These are phyloP conservation scores for Cystobasidium onofrii DNA, from an alignment of 768 basidiomycete genomes.

Conservation along the genomic window DNA sequence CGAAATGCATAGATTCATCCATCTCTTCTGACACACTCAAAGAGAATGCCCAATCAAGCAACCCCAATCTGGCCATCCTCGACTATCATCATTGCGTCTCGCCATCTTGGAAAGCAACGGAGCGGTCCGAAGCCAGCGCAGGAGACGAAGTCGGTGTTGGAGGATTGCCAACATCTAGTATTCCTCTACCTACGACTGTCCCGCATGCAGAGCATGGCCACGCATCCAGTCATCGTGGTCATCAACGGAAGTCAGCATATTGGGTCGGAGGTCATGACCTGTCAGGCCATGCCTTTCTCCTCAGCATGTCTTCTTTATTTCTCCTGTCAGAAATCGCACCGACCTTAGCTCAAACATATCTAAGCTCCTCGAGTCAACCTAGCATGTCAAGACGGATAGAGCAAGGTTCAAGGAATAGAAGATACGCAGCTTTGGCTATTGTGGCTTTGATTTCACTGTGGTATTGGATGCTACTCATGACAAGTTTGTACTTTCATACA, in stretches of 20 bases:
- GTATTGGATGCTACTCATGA: slow-evolving; percentile 68
- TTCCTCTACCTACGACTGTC: not conserved
- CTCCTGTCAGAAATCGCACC: slow-evolving; percentile 65
- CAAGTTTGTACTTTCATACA: slow-evolving; percentile 82
- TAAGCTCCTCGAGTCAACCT: not conserved
- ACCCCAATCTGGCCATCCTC: slow-evolving; percentile 9
- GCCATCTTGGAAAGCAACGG: not conserved
- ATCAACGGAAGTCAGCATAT: slow-evolving; percentile 46
- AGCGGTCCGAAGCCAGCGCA: not conserved
- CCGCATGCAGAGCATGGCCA: not conserved
- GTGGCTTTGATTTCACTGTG: slow-evolving; percentile 49
- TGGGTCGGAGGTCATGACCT: slow-evolving; percentile 79
- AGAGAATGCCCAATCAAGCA: slow-evolving; percentile 31
- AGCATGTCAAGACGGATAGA: not conserved
- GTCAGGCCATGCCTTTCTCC: slow-evolving; percentile 84
- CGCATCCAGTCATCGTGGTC: not conserved
- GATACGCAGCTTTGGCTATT: slow-evolving; percentile 3
- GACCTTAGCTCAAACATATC: slow-evolving; percentile 33
- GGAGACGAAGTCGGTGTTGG: not conserved
- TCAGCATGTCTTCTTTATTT: slow-evolving; percentile 69
- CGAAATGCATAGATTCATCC: slow-evolving; percentile 56
- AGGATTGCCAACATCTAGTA: not conserved
- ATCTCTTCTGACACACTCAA: not conserved
- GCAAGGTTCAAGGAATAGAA: not conserved
- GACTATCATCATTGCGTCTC: slow-evolving; percentile 4